These are phyloP conservation scores for Usnea hakonensis DNA, from an alignment of 495 filamentous ascomycete species.

Conservation along the genomic window DNA sequence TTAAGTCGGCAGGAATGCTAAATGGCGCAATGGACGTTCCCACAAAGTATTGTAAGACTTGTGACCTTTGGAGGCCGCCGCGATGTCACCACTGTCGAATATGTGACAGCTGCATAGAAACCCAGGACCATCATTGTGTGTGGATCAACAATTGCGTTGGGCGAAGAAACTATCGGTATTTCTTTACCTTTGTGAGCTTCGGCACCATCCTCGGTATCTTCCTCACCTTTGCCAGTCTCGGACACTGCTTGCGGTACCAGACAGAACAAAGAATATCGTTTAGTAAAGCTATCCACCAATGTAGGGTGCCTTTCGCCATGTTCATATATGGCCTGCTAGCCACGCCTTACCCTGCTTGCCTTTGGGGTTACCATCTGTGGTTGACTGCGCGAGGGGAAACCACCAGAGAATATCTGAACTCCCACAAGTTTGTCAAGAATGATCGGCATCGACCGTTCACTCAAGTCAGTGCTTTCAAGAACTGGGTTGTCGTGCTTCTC, in stretches of 20 bases:
- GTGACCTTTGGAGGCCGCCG: slow-evolving; percentile 92
- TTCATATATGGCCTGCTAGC: slow-evolving; percentile 71
- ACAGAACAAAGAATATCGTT: slow-evolving; percentile 55
- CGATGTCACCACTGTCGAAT: slow-evolving; percentile 93
- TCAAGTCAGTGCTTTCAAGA: slow-evolving; percentile 65
- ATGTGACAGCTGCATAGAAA: slow-evolving; percentile 95
- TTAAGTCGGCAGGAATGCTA: slow-evolving; percentile 64
- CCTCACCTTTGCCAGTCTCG: slow-evolving; percentile 65
- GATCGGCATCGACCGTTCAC: slow-evolving; percentile 89
- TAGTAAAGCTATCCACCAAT: slow-evolving; percentile 53
- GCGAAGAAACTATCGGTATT: slow-evolving; percentile 95
- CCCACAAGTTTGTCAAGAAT: slow-evolving; percentile 84
- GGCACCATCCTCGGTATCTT: slow-evolving; percentile 69
- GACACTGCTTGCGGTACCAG: slow-evolving; percentile 70
- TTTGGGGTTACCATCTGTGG: slow-evolving; percentile 84
- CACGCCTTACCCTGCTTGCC: slow-evolving; percentile 71
- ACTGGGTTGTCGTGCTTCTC: slow-evolving; percentile 74
- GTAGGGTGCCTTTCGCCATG: slow-evolving; percentile 81
- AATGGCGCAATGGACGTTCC: slow-evolving; percentile 92
- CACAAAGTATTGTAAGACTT: slow-evolving; percentile 95
- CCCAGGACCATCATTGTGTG: slow-evolving; percentile 96
- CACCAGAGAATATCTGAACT: slow-evolving; percentile 90
- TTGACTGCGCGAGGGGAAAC: slow-evolving; percentile 86
- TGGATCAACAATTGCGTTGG: slow-evolving; percentile 99
- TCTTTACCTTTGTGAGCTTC: slow-evolving; percentile 78